Evolutionary conservation across 345 rosid genomes (phyloP).

Genomic region (Aurinia saxatilis): DNA sequence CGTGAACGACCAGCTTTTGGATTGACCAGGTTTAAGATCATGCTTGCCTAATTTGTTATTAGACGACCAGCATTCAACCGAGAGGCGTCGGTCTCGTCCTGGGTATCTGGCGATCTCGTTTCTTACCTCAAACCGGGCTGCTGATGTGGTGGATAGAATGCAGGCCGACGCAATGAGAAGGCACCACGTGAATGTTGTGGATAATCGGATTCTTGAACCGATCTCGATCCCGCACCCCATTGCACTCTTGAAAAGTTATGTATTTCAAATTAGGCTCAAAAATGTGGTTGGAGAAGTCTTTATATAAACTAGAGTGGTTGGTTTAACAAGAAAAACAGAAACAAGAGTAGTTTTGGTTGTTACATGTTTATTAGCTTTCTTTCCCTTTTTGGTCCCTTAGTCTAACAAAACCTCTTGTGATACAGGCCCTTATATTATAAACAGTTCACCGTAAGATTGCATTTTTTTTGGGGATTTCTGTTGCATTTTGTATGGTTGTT

Average conservation of each 20-base stretch:
- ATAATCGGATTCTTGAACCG: not conserved
- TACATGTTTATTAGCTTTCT: not conserved
- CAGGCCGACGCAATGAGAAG: slow-evolving; percentile 13
- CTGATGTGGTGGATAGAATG: not conserved
- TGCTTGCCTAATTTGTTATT: slow-evolving; percentile 10
- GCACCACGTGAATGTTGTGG: slow-evolving; percentile 17
- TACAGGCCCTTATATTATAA: no score
- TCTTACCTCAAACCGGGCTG: slow-evolving; percentile 27
- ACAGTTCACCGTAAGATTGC: not conserved
- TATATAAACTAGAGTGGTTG: not conserved
- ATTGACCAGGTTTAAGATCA: not conserved
- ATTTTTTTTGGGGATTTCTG: not conserved
- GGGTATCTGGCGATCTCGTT: slow-evolving; percentile 18
- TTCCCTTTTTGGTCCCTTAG: not conserved
- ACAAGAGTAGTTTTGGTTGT: slow-evolving; percentile 1
- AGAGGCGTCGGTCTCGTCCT: slow-evolving; percentile 10
- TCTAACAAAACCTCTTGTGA: slow-evolving; percentile 3
- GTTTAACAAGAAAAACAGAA: not conserved
- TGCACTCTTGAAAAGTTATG: not conserved
- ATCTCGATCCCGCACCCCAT: not conserved
- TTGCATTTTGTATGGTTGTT: not conserved
- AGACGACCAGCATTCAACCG: slow-evolving; percentile 14
- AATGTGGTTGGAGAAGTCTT: not conserved
- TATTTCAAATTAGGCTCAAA: not conserved
- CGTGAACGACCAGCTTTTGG: slow-evolving; percentile 30